Evolutionary conservation across 2,329 filamentous ascomycete species (phyloP).

Genomic region (Trichoderma brevicompactum): DNA sequence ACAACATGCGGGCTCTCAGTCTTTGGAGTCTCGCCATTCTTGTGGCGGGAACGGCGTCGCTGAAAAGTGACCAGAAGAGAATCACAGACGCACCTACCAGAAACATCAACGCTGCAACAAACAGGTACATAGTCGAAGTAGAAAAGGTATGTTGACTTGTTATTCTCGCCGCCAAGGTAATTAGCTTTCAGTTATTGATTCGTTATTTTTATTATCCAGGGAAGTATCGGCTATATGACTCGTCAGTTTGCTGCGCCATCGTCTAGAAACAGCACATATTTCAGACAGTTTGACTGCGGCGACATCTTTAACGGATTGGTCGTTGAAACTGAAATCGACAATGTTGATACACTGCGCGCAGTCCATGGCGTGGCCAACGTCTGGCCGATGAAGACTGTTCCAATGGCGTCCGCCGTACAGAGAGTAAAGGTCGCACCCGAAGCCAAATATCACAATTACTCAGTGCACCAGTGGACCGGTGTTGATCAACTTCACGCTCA

Average conservation of each 20-base stretch:
- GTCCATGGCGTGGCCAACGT: conserved; percentile 45
- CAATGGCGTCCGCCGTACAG: conserved; percentile 15
- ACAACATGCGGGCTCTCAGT: conserved; percentile 12
- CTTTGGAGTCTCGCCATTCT: conserved; percentile 15
- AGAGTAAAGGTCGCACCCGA: conserved; percentile 21
- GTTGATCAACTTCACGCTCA: conserved; percentile 45
- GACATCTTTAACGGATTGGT: conserved; percentile 45
- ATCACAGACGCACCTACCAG: neutral
- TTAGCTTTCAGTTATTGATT: neutral
- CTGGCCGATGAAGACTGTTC: conserved; percentile 42
- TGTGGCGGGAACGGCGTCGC: neutral
- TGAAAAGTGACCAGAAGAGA: conserved; percentile 6
- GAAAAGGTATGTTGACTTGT: conserved; percentile 26
- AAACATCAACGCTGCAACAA: conserved; percentile 29
- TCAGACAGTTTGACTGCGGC: conserved; percentile 42
- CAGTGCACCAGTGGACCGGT: conserved; percentile 46
- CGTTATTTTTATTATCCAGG: neutral
- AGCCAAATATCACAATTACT: conserved; percentile 38
- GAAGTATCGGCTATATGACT: conserved; percentile 31
- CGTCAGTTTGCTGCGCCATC: conserved; percentile 33
- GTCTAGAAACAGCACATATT: conserved; percentile 29
- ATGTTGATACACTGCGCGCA: conserved; percentile 40
- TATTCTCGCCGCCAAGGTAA: neutral
- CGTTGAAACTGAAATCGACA: conserved; percentile 41
- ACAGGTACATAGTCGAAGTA: conserved; percentile 37